Percentiles rank a stretch among this genome's conserved stretches.
Evolutionary conservation across 2,329 filamentous ascomycete species (phyloP).

Genomic region (Phyllosticta capitalensis): DNA sequence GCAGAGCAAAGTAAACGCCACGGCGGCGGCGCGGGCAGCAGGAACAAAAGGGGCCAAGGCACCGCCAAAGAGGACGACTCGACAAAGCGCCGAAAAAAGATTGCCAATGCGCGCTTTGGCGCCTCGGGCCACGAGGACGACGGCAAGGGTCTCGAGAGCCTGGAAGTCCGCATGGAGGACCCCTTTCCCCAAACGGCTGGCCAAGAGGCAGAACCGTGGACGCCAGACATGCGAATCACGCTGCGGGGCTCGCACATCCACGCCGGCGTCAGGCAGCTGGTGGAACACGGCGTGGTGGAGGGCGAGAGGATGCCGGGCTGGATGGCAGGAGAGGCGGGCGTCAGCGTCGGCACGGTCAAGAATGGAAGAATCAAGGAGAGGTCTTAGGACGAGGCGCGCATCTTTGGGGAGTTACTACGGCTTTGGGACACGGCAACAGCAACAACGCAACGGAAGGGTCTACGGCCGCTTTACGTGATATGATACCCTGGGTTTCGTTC

Average conservation of each 20-base stretch:
- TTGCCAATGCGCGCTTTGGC: conserved; percentile 64
- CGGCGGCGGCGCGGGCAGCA: neutral
- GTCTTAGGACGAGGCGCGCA: neutral
- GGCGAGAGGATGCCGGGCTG: conserved; percentile 74
- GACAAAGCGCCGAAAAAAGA: conserved; percentile 49
- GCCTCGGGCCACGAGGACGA: conserved; percentile 31
- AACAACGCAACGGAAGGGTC: neutral
- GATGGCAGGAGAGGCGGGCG: conserved; percentile 81
- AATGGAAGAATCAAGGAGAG: conserved; percentile 48
- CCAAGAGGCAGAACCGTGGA: conserved; percentile 32
- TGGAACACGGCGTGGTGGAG: conserved; percentile 67
- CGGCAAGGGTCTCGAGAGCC: conserved; percentile 35
- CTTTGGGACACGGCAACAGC: neutral
- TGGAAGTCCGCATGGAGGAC: conserved; percentile 43
- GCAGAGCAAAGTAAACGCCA: neutral
- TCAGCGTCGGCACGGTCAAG: conserved; percentile 62
- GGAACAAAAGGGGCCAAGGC: neutral
- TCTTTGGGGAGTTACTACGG: neutral
- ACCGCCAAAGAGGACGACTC: conserved; percentile 13
- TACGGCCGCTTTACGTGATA: neutral
- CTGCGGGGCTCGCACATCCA: conserved; percentile 74
- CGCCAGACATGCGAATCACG: conserved; percentile 53
- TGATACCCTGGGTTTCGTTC: conserved; percentile 7
- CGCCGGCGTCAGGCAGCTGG: conserved; percentile 65
- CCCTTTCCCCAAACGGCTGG: conserved; percentile 20